Evolutionary conservation across 2,329 filamentous ascomycete genomes (phyloP).

Genomic region (Trichoderma lentiforme): DNA sequence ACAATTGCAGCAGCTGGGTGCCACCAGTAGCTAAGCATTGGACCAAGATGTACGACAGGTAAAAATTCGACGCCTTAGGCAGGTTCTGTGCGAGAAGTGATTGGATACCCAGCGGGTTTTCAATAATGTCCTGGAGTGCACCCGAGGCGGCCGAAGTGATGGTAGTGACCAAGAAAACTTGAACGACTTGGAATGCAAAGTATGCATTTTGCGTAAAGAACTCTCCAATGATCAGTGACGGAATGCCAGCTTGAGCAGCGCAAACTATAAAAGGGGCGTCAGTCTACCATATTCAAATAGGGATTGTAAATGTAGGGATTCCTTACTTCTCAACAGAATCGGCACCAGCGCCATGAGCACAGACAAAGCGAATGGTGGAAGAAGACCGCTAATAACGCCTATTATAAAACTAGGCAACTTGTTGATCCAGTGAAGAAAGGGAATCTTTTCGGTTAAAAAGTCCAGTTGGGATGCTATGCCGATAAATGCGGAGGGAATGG

Average conservation of each 20-base stretch:
- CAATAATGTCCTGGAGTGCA: constrained; percentile 59
- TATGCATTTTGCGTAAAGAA: constrained; percentile 88
- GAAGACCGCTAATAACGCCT: constrained; percentile 78
- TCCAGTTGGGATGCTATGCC: constrained; percentile 83
- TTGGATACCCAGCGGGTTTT: constrained; percentile 60
- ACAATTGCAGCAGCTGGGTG: constrained; percentile 66
- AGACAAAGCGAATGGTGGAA: constrained; percentile 75
- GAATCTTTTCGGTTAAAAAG: constrained; percentile 61
- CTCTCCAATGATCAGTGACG: constrained; percentile 76
- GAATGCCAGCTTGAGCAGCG: constrained; percentile 75
- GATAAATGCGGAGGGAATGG: constrained; percentile 70
- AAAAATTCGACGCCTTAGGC: constrained; percentile 87
- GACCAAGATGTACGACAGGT: constrained; percentile 88
- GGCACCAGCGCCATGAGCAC: constrained; percentile 85
- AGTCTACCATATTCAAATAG: background rate
- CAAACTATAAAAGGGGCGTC: constrained; percentile 49
- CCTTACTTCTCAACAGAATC: constrained; percentile 64
- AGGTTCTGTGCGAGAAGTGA: constrained; percentile 68
- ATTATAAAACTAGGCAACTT: constrained; percentile 67
- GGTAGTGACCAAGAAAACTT: constrained; percentile 87
- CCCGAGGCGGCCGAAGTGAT: constrained; percentile 76
- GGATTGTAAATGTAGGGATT: background rate
- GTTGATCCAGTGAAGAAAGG: constrained; percentile 70
- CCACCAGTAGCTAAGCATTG: constrained; percentile 81
- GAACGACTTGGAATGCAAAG: constrained; percentile 85